Evolutionary conservation across 2,329 filamentous ascomycete genomes (phyloP), one percentile per base, ranked within the genome.

Genomic region (Sarocladium strictum): DNA sequence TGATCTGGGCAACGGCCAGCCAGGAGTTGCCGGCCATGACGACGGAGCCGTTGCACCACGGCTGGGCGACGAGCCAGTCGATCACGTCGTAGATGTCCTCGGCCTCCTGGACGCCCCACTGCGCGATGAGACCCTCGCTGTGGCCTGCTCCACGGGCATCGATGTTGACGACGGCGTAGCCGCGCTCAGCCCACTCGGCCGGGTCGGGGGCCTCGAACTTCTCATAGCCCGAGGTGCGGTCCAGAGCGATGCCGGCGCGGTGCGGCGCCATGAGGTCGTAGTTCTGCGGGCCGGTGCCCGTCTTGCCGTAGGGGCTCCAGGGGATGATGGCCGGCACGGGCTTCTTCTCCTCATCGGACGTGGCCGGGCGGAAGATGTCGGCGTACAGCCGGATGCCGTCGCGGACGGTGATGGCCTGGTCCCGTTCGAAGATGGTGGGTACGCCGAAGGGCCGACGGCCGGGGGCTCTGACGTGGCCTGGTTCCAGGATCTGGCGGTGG

Each of bases 1-100:
- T 55, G 29, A 32, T 32, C 52, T 59, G 58, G 3, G 45, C 14
- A 1, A 57, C 54, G 24, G 53, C 55, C 29, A 59, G 54, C 52
- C 54, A 56, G 2, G 56, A 58, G 49, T 59, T 59, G 15, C 58
- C 58, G 5, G 49, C 54, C 26, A 59, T 3, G 6, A 19, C 58
- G 1, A 59, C 56, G 4, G 15, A 21, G 1, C 56, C 55, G 24
- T 43, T 57, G 35, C 54, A 58, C 58, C 58, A 43, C 4, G 40
- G 40, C 21, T 12, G 40, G 6, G 6, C 9, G 5, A 19, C 40
- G 6, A 43, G 7, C 21, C n/a, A 9, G 7, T 43, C 40, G 40
- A 43, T 17, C 6, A 24, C 40, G n/a, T 43, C 40, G 40, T 24
- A 43, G 17, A 11, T 24, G 10, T 43, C 40, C n/a, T 43, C 17